Conservation (phyloP, 805 yeast species). For the Hanseniaspora taiwanica region DNA sequence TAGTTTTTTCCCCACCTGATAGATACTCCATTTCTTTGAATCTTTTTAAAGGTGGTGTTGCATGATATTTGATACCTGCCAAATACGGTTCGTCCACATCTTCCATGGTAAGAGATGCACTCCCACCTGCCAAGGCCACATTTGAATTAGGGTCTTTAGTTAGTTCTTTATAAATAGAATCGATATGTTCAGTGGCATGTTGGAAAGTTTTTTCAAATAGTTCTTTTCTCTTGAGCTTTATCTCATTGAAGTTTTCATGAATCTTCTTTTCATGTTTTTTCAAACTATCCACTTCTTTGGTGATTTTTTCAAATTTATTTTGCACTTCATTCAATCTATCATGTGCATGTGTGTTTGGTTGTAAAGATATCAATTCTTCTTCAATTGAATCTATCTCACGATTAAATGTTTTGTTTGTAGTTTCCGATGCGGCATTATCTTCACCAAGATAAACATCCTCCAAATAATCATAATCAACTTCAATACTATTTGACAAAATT, state of each 20-base stretch:
- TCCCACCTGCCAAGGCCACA: constrained; percentile 73
- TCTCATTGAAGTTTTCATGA: constrained; percentile 40
- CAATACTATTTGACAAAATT: constrained; percentile 33
- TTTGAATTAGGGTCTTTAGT: constrained; percentile 43
- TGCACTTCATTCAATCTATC: constrained; percentile 65
- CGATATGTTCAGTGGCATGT: constrained; percentile 63
- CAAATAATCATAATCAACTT: constrained; percentile 40
- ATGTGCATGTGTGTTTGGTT: constrained; percentile 74
- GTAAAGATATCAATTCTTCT: constrained; percentile 28
- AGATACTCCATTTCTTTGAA: constrained; percentile 84
- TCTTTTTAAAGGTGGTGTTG: constrained; percentile 92
- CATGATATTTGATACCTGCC: constrained; percentile 77
- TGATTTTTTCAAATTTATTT: constrained; percentile 43
- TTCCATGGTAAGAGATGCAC: constrained; percentile 79
- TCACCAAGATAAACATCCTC: constrained; percentile 31
- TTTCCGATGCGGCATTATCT: constrained; percentile 9
- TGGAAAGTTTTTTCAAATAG: constrained; percentile 59
- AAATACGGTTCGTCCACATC: constrained; percentile 83
- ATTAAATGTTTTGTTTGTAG: constrained; percentile 24
- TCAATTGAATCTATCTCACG: constrained; percentile 26
- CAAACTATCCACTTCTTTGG: constrained; percentile 46
- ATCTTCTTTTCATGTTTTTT: constrained; percentile 47
- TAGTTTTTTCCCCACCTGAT: constrained; percentile 94
- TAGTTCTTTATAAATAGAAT: constrained; percentile 69
- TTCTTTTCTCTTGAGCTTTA: constrained; percentile 47